Evolutionary conservation across 163 green algal genomes (phyloP), one percentile per base, ranked within the genome.

Genomic region (Smithsoniella earleae): DNA sequence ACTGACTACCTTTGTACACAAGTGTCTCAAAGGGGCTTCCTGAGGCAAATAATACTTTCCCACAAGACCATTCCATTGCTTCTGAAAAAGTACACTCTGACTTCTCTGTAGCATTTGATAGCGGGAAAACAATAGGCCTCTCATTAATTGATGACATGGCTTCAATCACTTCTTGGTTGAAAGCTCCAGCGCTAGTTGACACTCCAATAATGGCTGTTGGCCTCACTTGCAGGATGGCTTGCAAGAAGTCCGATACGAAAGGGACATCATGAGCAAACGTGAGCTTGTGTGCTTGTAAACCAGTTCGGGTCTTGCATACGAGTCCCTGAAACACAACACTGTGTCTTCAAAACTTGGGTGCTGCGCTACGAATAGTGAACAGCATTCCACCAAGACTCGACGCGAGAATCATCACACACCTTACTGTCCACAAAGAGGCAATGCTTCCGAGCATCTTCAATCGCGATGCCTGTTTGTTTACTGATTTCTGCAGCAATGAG

Each of bases 51-150:
- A 96, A 54, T n/a, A 87, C 85, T 25, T 77, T 82, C 40, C 86
- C 88, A 22, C 86, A 55, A 5, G 74, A 88, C 80, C 73, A 84
- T 44, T 80, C 69, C 64, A 86, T 83, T 0, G 91, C 90, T 49
- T 94, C 73, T 75, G 88, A 37, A 25, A 84, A 90, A 3, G 90
- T 96, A 87, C 89, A 92, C 85, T 97, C 92, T 1, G 90, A 82
- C 77, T 95, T 91, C 74, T 66, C 79, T 22, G 92, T 97, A 13
- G 92, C 92, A 82, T 98, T 98, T 80, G 88, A 96, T 20, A 97
- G 85, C 31, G 92, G 86, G 82, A 97, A 96, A 66, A 98, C 88
- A 76, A 98, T 84, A 0, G 92, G 92, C 10, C 82, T 83, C 16
- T 85, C 73, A 73, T 85, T 87, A 25, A 82, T 43, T 3, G 33